Percentiles rank a stretch among this genome's conserved stretches.
Conservation (phyloP, 495 filamentous ascomycete genomes). For the Echria macrotheca region DNA sequence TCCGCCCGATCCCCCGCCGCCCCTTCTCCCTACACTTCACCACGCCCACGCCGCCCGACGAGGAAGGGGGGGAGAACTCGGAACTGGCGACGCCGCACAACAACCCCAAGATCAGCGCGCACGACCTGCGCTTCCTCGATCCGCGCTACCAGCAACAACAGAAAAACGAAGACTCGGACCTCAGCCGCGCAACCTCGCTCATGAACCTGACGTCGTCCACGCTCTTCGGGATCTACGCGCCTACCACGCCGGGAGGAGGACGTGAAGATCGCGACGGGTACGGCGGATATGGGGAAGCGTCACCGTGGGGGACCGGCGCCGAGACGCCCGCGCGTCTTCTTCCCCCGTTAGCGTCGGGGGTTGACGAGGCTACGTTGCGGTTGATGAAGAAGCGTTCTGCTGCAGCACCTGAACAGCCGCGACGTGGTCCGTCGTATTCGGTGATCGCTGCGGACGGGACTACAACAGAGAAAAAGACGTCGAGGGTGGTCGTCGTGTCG, state of each 20-base stretch:
- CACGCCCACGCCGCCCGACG: constrained; percentile 46
- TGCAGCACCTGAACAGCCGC: not conserved
- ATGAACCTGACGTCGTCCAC: constrained; percentile 87
- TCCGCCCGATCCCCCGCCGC: constrained; percentile 60
- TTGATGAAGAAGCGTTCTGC: constrained; percentile 2
- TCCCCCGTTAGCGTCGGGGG: too few relatives aligned
- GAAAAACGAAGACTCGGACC: constrained; percentile 23
- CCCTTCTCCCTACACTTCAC: constrained; percentile 60
- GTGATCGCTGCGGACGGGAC: too few relatives aligned
- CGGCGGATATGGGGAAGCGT: too few relatives aligned
- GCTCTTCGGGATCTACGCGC: constrained; percentile 84
- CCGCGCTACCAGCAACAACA: constrained; percentile 22
- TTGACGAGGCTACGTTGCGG: constrained; percentile 41
- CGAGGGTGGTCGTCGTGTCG: constrained; percentile 10
- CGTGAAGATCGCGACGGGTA: constrained; percentile 20
- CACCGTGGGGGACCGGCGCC: constrained; percentile 67
- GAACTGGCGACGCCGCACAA: constrained; percentile 15
- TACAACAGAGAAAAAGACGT: too few relatives aligned
- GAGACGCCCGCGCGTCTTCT: constrained; percentile 54
- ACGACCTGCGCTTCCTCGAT: constrained; percentile 35
- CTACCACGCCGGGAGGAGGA: constrained; percentile 21
- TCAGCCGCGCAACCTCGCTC: constrained; percentile 66
- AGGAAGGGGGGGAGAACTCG: too few relatives aligned
- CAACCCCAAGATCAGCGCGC: constrained; percentile 30
- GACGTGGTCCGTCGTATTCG: not conserved